Conservation (phyloP, 177 flowering plant genomes). For the Vitis hybrid region DNA sequence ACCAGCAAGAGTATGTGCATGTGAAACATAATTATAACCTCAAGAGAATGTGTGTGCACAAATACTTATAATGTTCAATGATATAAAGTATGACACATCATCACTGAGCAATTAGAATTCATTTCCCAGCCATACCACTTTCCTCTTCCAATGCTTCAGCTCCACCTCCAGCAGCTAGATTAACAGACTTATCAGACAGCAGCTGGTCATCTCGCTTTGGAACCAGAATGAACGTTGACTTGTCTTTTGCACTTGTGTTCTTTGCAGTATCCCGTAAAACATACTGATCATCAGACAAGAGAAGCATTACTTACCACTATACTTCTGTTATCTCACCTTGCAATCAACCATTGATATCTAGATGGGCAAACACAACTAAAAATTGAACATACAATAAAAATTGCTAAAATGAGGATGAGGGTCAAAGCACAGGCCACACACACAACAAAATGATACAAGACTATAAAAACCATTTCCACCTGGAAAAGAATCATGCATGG, state of each 20-base stretch:
- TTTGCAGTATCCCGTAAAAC: slow-evolving; percentile 62
- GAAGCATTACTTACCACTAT: background rate
- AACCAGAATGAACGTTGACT: slow-evolving; percentile 46
- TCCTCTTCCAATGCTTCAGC: slow-evolving; percentile 45
- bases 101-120: background rate
- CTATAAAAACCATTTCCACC: too few relatives aligned
- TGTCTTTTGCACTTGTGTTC: slow-evolving; percentile 54
- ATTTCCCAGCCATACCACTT: slow-evolving; percentile 39
- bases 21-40: too few relatives aligned
- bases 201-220: slow-evolving; percentile 57
- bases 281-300: slow-evolving; percentile 50
- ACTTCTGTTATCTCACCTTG: background rate
- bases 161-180: slow-evolving; percentile 34
- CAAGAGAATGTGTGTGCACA: too few relatives aligned
- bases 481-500: too few relatives aligned
- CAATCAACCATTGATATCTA: background rate
- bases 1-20: too few relatives aligned
- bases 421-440: background rate
- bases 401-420: background rate
- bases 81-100: background rate
- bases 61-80: background rate
- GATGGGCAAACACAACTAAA: background rate
- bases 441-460: background rate
- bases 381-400: background rate
- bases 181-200: slow-evolving; percentile 41